Evolutionary conservation across 1,284 basidiomycete genomes (phyloP).

Genomic region (Phylloboletellus chloephorus): DNA sequence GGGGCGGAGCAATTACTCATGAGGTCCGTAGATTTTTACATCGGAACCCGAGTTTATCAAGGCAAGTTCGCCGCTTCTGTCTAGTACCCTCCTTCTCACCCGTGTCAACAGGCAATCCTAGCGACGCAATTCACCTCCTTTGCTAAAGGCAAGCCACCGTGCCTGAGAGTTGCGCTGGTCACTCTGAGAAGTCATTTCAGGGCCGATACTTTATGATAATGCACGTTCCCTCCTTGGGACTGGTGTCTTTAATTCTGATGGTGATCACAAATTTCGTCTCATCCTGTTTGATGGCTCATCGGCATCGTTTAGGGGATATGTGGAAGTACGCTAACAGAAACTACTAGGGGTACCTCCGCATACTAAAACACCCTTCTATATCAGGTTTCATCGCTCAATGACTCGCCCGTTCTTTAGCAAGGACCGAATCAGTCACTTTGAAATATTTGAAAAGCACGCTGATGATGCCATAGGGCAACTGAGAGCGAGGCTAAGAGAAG

Average conservation of each 20-base stretch:
- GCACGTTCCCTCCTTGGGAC: slow-evolving; percentile 41
- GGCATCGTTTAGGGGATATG: slow-evolving; percentile 39
- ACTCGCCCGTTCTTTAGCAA: slow-evolving; percentile 52
- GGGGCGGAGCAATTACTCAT: slow-evolving; percentile 2
- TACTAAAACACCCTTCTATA: slow-evolving; percentile 4
- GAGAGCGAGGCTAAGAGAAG: slow-evolving; percentile 37
- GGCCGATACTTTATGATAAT: slow-evolving; percentile 22
- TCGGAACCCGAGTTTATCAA: slow-evolving; percentile 42
- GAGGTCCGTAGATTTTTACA: slow-evolving; percentile 20
- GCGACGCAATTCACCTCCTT: slow-evolving; percentile 40
- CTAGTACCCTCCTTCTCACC: not conserved
- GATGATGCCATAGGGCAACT: slow-evolving; percentile 38
- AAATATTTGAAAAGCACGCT: slow-evolving; percentile 47
- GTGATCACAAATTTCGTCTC: slow-evolving; percentile 24
- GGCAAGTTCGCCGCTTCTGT: slow-evolving; percentile 10
- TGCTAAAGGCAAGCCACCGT: slow-evolving; percentile 36
- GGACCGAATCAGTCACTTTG: slow-evolving; percentile 49
- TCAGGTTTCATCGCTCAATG: slow-evolving; percentile 52
- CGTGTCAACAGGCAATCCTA: slow-evolving; percentile 27
- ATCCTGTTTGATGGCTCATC: slow-evolving; percentile 2
- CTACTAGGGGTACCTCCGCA: not conserved
- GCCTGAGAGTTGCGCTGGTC: not conserved
- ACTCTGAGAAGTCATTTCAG: slow-evolving; percentile 16
- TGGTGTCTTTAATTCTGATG: slow-evolving; percentile 59
- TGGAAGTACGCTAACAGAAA: slow-evolving; percentile 41